Conservation (phyloP, 2,329 filamentous ascomycete species). For the Ilyonectria robusta region DNA sequence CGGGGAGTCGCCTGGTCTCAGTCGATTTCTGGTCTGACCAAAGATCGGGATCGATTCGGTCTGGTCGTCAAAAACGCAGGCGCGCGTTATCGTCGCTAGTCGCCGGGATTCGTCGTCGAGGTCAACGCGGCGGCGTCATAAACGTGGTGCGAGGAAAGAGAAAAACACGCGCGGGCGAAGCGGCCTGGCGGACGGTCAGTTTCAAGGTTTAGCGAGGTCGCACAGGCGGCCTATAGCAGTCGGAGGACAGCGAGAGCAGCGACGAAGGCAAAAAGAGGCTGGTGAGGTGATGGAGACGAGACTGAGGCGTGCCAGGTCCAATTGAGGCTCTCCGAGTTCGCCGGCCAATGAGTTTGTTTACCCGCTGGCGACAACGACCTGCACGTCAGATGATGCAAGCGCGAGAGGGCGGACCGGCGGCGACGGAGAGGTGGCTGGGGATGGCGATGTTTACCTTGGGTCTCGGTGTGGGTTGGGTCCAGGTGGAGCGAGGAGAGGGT, state of each 20-base stretch:
- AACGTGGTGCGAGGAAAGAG: conserved; percentile 34
- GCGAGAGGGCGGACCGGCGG: conserved; percentile 9
- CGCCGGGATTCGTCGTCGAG: conserved; percentile 44
- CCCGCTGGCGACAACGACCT: conserved; percentile 37
- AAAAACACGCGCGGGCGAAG: conserved; percentile 39
- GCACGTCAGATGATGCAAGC: conserved; percentile 6
- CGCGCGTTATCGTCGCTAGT: conserved; percentile 37
- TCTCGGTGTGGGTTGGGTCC: not conserved
- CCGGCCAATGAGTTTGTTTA: conserved; percentile 58
- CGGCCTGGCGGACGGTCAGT: conserved; percentile 27
- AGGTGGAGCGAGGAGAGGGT: conserved; percentile 11
- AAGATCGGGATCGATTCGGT: not conserved
- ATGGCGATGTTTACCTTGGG: conserved; percentile 11
- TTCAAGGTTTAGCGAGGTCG: conserved; percentile 35
- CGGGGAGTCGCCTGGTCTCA: conserved; percentile 30
- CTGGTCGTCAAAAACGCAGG: conserved; percentile 22
- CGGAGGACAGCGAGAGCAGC: conserved; percentile 12
- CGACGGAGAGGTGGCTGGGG: conserved; percentile 25
- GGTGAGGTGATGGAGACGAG: conserved; percentile 26
- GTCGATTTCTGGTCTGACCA: conserved; percentile 11
- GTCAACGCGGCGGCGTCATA: conserved; percentile 46
- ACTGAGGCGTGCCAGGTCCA: conserved; percentile 41
- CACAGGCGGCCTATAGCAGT: conserved; percentile 15
- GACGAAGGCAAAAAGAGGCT: conserved; percentile 22
- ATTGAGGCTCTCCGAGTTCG: conserved; percentile 49